Base-by-base conservation (phyloP, 495 filamentous ascomycete species). In the Neurospora sp. region DNA sequence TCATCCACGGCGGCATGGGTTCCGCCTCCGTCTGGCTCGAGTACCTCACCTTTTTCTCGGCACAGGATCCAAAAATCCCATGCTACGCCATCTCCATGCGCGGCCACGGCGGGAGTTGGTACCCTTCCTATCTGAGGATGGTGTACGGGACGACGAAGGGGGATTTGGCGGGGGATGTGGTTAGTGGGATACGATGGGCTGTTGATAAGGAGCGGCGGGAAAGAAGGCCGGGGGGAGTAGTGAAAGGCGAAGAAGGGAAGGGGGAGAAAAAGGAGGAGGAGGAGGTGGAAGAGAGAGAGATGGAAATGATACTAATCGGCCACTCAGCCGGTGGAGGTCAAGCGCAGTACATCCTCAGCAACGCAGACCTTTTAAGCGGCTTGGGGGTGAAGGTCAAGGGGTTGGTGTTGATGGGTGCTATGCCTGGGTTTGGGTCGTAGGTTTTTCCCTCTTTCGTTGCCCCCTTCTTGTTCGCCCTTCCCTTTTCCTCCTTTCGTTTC, bases 21-120 rank as follows among this genome's bases (percentile, higher is more conserved):
- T 76, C 78, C 40, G 87, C 85, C 35, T 76, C 77, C 68, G 83
- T 86, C 14, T 88, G 83, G 82, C 72, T 83, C 10, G 79, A 81
- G 38, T 88, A 84, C 72, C 77, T 88, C 69, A 73, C 74, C 1
- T 85, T 76, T 72, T 83, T 87, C 66, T 76, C 83, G 0, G 69
- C 71, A 31, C 76, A 74, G 18, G 42, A 16, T 14, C 42, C 6
- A 31, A 80, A 81, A 37, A 79, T 82, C 73, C 78, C 82, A 1
- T 84, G 83, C 76, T 87, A 87, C 72, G 84, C 85, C 16, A 42
- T 88, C n/a, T 85, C 82, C 1, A 74, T 83, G 61, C 79, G 85
- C 11, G 86, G 85, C 4, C 87, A 88, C 75, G 87, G 86, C 16
- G 78, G 75, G 46, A 86, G 84, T 75, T 84, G 84, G 81, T 76